These are phyloP conservation scores for Trichosporon coremiiforme DNA, from an alignment of 1,284 basidiomycete genomes.

Conservation along the genomic window DNA sequence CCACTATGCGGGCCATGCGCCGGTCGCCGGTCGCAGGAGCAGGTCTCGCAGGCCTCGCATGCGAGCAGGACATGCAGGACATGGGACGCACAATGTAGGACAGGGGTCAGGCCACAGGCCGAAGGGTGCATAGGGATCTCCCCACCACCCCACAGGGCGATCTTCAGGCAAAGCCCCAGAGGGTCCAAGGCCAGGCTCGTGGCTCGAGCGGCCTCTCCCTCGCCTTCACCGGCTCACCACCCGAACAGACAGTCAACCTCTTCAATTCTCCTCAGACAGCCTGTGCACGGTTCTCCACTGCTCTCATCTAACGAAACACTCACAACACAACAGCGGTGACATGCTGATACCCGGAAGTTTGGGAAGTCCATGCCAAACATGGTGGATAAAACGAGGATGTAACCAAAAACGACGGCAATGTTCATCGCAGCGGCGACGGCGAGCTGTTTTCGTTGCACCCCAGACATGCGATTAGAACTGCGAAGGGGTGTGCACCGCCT, in stretches of 20 bases:
- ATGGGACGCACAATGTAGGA: not conserved
- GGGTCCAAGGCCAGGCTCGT: not conserved
- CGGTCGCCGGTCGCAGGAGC: not conserved
- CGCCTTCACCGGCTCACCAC: not conserved
- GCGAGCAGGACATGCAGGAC: not conserved
- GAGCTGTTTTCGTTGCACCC: too few relatives aligned
- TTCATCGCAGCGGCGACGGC: not conserved
- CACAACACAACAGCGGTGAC: not conserved
- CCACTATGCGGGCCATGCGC: not conserved
- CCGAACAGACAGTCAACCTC: not conserved
- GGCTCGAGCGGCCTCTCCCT: conserved; percentile 2
- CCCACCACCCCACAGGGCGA: not conserved
- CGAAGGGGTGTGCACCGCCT: not conserved
- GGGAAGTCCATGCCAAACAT: not conserved
- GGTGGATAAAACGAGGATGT: not conserved
- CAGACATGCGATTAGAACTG: not conserved
- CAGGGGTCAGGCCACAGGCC: not conserved
- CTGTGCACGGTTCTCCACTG: not conserved
- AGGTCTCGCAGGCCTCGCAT: too few relatives aligned
- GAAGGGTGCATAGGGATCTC: not conserved
- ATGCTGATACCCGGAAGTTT: not conserved
- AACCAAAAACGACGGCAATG: not conserved
- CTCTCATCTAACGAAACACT: not conserved
- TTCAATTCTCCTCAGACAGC: not conserved
- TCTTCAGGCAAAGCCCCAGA: not conserved